A percentile compares a stretch with the other conserved stretches of the same genome.
These are phyloP conservation scores for Smittium culicis DNA, from an alignment of 371 early-diverging fungal genomes.

Conservation along the genomic window DNA sequence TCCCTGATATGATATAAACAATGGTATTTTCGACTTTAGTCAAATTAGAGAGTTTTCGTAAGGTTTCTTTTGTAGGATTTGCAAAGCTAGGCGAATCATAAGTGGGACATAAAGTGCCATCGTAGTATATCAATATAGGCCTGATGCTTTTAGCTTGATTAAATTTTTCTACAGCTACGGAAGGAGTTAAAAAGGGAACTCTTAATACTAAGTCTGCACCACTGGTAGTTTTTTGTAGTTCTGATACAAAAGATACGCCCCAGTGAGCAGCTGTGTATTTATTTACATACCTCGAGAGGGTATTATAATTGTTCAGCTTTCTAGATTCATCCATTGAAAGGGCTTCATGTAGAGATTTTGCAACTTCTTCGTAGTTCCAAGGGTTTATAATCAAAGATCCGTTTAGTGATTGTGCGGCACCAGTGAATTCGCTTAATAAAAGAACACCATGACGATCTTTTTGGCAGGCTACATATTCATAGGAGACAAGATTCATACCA, in stretches of 20 bases:
- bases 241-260: conserved; percentile 89
- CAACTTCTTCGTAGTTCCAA: conserved; percentile 94
- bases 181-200: conserved; percentile 43
- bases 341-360: conserved; percentile 79
- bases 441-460: conserved; percentile 84
- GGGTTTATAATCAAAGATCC: conserved; percentile 96
- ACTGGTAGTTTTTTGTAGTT: conserved; percentile 62
- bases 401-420: conserved; percentile 95
- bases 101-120: conserved; percentile 78
- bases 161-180: conserved; percentile 22
- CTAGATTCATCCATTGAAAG: conserved; percentile 78
- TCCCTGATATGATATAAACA: conserved; percentile 87
- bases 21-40: conserved; percentile 62
- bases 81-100: conserved; percentile 82
- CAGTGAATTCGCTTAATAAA: conserved; percentile 97
- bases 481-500: conserved; percentile 99
- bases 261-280: conserved; percentile 98
- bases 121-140: conserved; percentile 86
- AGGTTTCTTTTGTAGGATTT: conserved; percentile 49
- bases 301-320: conserved; percentile 72
- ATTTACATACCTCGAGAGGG: conserved; percentile 82
- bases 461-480: conserved; percentile 97
- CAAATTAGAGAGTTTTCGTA: conserved; percentile 48
- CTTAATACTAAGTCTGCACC: conserved; percentile 51
- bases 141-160: conserved; percentile 23